Evolutionary conservation across 495 filamentous ascomycete species (phyloP).

Genomic region (Aspergillus heteromorphus): DNA sequence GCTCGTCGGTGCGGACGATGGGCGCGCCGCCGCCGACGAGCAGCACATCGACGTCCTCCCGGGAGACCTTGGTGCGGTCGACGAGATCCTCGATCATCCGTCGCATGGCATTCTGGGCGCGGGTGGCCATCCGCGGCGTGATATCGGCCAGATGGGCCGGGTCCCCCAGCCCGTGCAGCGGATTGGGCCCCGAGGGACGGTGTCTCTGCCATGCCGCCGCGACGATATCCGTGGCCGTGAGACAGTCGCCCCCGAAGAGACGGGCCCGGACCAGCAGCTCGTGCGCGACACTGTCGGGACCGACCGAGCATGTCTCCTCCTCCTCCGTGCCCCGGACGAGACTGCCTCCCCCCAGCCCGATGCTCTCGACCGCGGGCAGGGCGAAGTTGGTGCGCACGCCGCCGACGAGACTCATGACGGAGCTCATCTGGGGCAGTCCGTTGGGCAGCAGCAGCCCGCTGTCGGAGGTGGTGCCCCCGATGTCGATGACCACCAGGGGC

Average conservation of each 20-base stretch:
- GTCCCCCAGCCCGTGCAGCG: constrained; percentile 13
- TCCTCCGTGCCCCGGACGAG: constrained; percentile 34
- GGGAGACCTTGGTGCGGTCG: constrained; percentile 26
- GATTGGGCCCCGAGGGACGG: constrained; percentile 10
- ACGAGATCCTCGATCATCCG: constrained; percentile 17
- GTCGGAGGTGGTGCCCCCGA: constrained; percentile 48
- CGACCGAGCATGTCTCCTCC: constrained; percentile 34
- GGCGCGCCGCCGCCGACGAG: constrained; percentile 26
- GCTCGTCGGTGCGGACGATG: constrained; percentile 15
- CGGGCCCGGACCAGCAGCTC: constrained; percentile 43
- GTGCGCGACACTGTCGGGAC: constrained; percentile 53
- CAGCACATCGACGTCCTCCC: constrained; percentile 25
- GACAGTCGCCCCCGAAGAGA: constrained; percentile 45
- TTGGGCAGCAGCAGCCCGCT: constrained; percentile 41
- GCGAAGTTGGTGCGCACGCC: constrained; percentile 46
- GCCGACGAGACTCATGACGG: constrained; percentile 35
- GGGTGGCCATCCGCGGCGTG: constrained; percentile 5
- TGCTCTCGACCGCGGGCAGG: constrained; percentile 48
- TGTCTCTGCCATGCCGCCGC: constrained; percentile 28
- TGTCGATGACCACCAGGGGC: constrained; percentile 39
- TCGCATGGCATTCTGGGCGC: constrained; percentile 11
- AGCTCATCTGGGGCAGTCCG: constrained; percentile 41
- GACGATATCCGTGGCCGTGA: constrained; percentile 48
- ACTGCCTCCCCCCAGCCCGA: constrained; percentile 51
- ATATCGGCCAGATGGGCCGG: constrained; percentile 5